Base-by-base conservation (phyloP, 78 protist species). In the Emiliania huxleyi region DNA sequence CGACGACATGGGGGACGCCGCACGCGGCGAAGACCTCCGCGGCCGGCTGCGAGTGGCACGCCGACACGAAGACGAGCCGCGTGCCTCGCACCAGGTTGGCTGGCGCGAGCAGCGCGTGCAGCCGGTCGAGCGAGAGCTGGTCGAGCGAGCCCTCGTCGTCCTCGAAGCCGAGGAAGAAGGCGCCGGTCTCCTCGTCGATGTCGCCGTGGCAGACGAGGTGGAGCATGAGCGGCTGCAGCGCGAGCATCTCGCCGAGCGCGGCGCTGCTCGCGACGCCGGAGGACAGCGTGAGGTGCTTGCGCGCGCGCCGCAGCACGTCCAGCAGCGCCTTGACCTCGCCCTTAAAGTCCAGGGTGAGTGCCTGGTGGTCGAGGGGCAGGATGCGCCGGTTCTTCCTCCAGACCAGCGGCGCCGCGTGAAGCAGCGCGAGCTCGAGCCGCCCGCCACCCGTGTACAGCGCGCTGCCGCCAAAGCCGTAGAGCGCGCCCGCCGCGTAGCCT, bases 381-480 rank as follows among this genome's bases (percentile, higher is more conserved):
- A 19, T 5, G 29, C 2, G 2, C 15, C 22, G 3, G 12, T 44
- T 23, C 19, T 44, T 37, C 89, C 38, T 23, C 49, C 52, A 81
- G 38, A 81, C 89, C 38, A 81, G 89, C 38, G 89, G 89, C 89
- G 89, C 55, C 29, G 89, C 89, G 56, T 44, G 52, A 18, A 81
- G 89, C 21, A 81, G n/a, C 35, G 89, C 89, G 25, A 81, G 55
- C 25, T 81, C 56, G 38, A 81, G 89, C 38, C 19, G 21, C 35
- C n/a, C 81, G n/a, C n/a, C 75, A n/a, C n/a, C n/a, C n/a, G n/a
- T n/a, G n/a, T n/a, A n/a, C n/a, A n/a, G n/a, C n/a, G n/a, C n/a
- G n/a, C n/a, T n/a, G n/a, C n/a, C n/a, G n/a, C n/a, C n/a, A n/a
- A n/a, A n/a, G n/a, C n/a, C n/a, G n/a, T n/a, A n/a, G n/a, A n/a